These are phyloP conservation scores for Periconia sp. DNA, from an alignment of 2,329 filamentous ascomycete genomes.

Conservation along the genomic window DNA sequence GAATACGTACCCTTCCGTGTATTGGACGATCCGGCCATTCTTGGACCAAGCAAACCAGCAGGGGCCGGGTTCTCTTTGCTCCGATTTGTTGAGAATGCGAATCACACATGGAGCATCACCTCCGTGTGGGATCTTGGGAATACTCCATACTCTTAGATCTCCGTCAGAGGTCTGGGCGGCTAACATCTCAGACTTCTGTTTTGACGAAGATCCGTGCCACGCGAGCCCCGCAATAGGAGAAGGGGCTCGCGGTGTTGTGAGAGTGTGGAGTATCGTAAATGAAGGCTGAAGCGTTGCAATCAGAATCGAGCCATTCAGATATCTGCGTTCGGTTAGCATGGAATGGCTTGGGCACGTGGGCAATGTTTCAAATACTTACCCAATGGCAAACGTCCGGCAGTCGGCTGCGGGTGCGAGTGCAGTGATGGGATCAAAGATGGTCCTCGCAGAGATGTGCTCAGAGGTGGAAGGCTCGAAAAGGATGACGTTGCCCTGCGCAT, in stretches of 20 bases:
- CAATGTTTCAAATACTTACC: conserved; percentile 60
- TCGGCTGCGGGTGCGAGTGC: conserved; percentile 87
- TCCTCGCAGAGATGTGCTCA: conserved; percentile 89
- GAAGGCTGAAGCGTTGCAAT: conserved; percentile 87
- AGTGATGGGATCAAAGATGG: conserved; percentile 95
- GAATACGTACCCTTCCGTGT: conserved; percentile 78
- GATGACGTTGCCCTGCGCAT: conserved; percentile 89
- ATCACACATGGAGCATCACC: conserved; percentile 85
- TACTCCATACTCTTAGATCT: conserved; percentile 94
- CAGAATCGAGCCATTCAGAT: conserved; percentile 92
- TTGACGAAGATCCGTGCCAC: conserved; percentile 96
- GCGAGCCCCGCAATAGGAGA: conserved; percentile 86
- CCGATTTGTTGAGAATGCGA: conserved; percentile 79
- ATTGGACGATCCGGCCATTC: conserved; percentile 94
- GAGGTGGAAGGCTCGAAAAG: conserved; percentile 92
- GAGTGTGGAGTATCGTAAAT: conserved; percentile 92
- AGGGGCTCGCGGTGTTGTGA: conserved; percentile 82
- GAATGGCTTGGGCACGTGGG: conserved; percentile 3
- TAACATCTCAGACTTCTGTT: conserved; percentile 97
- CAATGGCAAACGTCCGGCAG: conserved; percentile 94
- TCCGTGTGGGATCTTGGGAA: conserved; percentile 77
- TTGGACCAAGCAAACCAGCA: conserved; percentile 99
- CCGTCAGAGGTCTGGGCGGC: conserved; percentile 91
- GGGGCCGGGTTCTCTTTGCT: conserved; percentile 73
- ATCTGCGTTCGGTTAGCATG: conserved; percentile 60